Percentiles rank a stretch among this genome's conserved stretches.
Evolutionary conservation across 768 basidiomycete species (phyloP).

Genomic region (Fomitopsis serialis): DNA sequence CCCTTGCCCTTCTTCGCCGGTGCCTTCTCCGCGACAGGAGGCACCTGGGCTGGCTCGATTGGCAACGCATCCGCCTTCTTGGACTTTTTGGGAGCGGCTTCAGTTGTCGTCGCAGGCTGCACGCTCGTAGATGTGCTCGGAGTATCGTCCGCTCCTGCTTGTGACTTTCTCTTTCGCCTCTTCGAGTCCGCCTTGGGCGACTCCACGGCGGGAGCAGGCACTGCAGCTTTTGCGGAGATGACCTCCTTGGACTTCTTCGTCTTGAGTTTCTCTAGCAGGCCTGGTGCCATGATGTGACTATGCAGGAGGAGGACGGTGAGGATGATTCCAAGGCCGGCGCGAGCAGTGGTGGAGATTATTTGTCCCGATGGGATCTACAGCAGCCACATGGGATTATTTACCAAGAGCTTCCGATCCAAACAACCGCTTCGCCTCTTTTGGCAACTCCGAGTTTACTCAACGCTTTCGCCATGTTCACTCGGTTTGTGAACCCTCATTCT

Average conservation of each 20-base stretch:
- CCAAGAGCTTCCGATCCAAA: slow-evolving; percentile 1
- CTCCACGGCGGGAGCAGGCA: neutral
- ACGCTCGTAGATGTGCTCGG: neutral
- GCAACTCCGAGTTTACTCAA: no score
- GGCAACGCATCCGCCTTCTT: neutral
- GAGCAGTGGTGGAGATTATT: neutral
- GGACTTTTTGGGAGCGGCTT: neutral
- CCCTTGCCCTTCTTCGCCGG: neutral
- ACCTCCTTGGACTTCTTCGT: neutral
- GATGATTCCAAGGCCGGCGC: neutral
- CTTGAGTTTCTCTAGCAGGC: neutral
- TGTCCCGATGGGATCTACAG: neutral
- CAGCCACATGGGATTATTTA: slow-evolving; percentile 3
- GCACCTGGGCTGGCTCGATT: neutral
- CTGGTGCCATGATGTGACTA: neutral
- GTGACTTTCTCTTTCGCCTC: neutral
- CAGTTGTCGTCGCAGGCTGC: neutral
- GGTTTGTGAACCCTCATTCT: neutral
- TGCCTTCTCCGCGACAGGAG: neutral
- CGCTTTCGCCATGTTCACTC: slow-evolving; percentile 1
- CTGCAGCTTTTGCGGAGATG: neutral
- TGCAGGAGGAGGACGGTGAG: neutral
- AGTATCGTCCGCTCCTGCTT: neutral
- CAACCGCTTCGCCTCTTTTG: neutral
- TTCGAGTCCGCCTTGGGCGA: neutral